A percentile compares a stretch with the other conserved stretches of the same genome.
Evolutionary conservation across 1,284 basidiomycete genomes (phyloP).

Genomic region (Ceratobasidium sp.): DNA sequence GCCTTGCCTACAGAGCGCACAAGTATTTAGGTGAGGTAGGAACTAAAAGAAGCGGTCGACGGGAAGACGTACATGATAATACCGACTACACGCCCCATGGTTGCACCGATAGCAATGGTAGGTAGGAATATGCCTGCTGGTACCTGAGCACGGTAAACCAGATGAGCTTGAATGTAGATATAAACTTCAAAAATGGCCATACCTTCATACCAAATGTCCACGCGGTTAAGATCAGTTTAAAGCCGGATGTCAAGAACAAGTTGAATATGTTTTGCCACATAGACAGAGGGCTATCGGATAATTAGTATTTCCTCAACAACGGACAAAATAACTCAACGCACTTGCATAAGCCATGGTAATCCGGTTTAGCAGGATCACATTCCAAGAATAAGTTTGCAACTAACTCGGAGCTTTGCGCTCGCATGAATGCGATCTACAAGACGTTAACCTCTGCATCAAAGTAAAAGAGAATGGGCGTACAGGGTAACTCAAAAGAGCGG

Average conservation of each 20-base stretch:
- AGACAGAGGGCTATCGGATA: conserved; percentile 63
- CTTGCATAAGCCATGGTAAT: conserved; percentile 81
- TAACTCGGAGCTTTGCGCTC: conserved; percentile 74
- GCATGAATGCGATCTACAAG: conserved; percentile 63
- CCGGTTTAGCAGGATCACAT: conserved; percentile 70
- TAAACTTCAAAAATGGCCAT: conserved; percentile 44
- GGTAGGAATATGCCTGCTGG: conserved; percentile 80
- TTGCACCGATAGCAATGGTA: conserved; percentile 76
- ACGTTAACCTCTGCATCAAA: background rate
- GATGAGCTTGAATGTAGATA: conserved; percentile 1
- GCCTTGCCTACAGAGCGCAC: conserved; percentile 62
- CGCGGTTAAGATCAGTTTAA: conserved; percentile 71
- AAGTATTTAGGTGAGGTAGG: background rate
- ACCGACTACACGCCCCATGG: conserved; percentile 73
- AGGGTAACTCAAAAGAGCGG: conserved; percentile 73
- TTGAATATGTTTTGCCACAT: conserved; percentile 74
- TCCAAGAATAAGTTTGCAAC: conserved; percentile 79
- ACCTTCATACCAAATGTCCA: conserved; percentile 85
- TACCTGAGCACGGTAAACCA: conserved; percentile 56
- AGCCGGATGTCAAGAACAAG: conserved; percentile 66
- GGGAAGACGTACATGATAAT: conserved; percentile 66
- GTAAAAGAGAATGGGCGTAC: conserved; percentile 54
- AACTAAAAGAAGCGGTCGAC: background rate
- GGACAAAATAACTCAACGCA: conserved; percentile 53
- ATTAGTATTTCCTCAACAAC: conserved; percentile 23